These are phyloP conservation scores for Lippia alba DNA, from an alignment of 305 asterid genomes.

Conservation along the genomic window DNA sequence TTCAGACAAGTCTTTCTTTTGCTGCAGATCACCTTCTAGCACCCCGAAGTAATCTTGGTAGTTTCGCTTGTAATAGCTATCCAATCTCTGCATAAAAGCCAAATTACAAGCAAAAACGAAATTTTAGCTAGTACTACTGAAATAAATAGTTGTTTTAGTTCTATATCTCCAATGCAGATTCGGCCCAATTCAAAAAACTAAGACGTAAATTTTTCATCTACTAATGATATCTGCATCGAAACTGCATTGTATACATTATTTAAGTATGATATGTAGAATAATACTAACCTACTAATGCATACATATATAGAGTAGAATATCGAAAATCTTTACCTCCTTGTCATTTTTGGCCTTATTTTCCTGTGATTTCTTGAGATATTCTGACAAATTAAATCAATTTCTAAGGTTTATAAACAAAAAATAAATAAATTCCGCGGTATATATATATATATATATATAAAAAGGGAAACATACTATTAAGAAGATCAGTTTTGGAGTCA, in stretches of 20 bases:
- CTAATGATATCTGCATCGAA: too few species aligned
- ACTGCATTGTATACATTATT: too few species aligned
- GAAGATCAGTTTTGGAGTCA: slow-evolving; percentile 73
- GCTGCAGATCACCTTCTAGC: slow-evolving; percentile 73
- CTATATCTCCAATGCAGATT: too few species aligned
- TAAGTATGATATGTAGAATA: too few species aligned
- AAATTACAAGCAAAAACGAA: background rate
- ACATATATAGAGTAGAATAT: too few species aligned
- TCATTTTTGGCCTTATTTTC: slow-evolving; percentile 86
- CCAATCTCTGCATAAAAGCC: slow-evolving; percentile 58
- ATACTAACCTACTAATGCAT: too few species aligned
- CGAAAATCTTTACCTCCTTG: slow-evolving; percentile 63
- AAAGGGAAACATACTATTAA: slow-evolving; percentile 49
- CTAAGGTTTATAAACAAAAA: background rate
- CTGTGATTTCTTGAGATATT: slow-evolving; percentile 77
- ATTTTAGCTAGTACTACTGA: background rate
- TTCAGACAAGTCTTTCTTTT: slow-evolving; percentile 69
- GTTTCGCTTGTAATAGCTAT: slow-evolving; percentile 77
- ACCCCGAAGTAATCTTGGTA: slow-evolving; percentile 78
- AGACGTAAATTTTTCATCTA: too few species aligned
- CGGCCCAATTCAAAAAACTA: too few species aligned
- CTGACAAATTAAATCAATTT: slow-evolving; percentile 39
- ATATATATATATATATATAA: background rate
- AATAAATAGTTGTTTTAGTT: too few species aligned
- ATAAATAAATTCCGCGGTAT: background rate